phyloP scores from a whole-genome alignment of 139 green algal genomes.

The Tetraselmis chui region DNA sequence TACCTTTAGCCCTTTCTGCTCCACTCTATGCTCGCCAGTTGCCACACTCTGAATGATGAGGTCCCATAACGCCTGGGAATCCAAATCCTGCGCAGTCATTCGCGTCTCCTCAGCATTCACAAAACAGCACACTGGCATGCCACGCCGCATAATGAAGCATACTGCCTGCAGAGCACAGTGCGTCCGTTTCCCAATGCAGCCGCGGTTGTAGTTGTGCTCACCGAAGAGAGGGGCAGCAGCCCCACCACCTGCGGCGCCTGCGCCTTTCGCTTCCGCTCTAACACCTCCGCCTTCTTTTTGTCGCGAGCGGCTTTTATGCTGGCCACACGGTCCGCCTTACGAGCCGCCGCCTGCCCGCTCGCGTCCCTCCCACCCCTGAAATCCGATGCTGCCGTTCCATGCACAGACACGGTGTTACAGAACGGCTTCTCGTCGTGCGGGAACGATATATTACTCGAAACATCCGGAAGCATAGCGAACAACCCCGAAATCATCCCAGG shows the following conservation, averaged over 20 bases:
- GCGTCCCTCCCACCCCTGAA: background rate
- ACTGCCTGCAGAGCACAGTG: no score
- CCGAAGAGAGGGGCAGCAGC: conserved; percentile 58
- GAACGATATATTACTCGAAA: no score
- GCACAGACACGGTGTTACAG: background rate
- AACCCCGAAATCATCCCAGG: background rate
- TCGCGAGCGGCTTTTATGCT: conserved; percentile 24
- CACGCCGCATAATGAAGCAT: no score
- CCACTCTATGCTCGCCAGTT: background rate
- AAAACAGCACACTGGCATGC: no score
- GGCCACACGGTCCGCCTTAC: background rate
- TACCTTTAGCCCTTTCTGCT: no score
- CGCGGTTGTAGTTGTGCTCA: conserved; percentile 19
- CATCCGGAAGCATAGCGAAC: background rate
- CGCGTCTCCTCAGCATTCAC: no score
- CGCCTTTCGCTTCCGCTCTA: conserved; percentile 37
- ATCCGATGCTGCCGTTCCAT: background rate
- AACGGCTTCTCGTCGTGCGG: no score
- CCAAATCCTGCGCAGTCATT: background rate
- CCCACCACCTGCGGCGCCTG: conserved; percentile 51
- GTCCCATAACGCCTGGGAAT: background rate
- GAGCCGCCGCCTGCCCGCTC: background rate
- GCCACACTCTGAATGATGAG: background rate
- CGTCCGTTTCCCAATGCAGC: no score
- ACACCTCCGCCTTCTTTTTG: conserved; percentile 47